A percentile compares a stretch with the other conserved stretches of the same genome.
Evolutionary conservation across 2,329 filamentous ascomycete species (phyloP).

Genomic region (Colletotrichum destructivum): DNA sequence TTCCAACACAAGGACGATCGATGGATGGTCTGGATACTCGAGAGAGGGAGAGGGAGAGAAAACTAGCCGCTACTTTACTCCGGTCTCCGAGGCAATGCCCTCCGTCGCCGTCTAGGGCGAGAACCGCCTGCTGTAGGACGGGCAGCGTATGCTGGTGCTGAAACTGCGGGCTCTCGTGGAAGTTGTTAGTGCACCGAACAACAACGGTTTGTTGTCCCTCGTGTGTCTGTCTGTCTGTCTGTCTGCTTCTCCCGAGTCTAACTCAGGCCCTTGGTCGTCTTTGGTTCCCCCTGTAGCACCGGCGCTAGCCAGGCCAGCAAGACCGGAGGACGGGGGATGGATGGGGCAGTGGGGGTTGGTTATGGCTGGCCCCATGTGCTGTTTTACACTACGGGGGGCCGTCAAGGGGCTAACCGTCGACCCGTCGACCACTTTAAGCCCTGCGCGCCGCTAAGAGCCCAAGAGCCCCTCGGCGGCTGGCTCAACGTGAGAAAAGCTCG

Average conservation of each 20-base stretch:
- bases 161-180: conserved; percentile 33
- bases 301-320: conserved; percentile 6
- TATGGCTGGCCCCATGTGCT: background rate
- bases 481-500: conserved; percentile 33
- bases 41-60: background rate
- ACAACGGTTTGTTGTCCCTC: conserved; percentile 16
- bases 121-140: background rate
- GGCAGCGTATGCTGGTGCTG: conserved; percentile 12
- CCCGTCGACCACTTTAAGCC: conserved; percentile 10
- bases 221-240: background rate
- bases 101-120: conserved; percentile 4
- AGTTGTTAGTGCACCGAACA: conserved; percentile 34
- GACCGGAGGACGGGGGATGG: no score
- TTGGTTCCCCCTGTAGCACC: conserved; percentile 17
- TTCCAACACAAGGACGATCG: background rate
- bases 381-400: background rate
- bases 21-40: background rate
- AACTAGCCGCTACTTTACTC: background rate
- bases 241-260: no score
- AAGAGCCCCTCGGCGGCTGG: conserved; percentile 1
- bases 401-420: conserved; percentile 12
- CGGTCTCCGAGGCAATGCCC: background rate
- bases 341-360: conserved; percentile 27
- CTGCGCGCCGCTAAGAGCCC: conserved; percentile 29
- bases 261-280: background rate